Evolutionary conservation across 2,329 filamentous ascomycete species (phyloP).

Genomic region (Chaetomiaceae sp.): DNA sequence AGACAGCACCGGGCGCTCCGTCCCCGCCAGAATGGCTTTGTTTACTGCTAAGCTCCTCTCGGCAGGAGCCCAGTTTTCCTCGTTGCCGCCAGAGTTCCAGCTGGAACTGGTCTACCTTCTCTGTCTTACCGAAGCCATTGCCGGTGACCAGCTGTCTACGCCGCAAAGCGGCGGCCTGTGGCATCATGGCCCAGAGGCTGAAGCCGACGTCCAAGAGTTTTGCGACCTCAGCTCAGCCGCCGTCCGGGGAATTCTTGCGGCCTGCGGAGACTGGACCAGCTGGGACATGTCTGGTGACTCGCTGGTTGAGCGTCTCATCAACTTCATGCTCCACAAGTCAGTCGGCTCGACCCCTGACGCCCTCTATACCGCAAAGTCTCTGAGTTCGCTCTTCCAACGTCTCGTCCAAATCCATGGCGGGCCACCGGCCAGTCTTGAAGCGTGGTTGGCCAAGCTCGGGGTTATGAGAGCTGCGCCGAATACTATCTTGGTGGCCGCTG

Average conservation of each 20-base stretch:
- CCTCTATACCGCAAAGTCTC: conserved; percentile 49
- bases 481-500: conserved; percentile 45
- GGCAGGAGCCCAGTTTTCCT: conserved; percentile 35
- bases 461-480: conserved; percentile 43
- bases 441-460: conserved; percentile 42
- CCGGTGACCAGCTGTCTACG: conserved; percentile 49
- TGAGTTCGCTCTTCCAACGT: conserved; percentile 46
- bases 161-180: conserved; percentile 44
- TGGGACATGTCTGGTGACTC: conserved; percentile 30
- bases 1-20: conserved; percentile 65
- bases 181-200: conserved; percentile 33
- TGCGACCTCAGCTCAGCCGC: conserved; percentile 37
- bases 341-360: conserved; percentile 38
- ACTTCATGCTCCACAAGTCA: conserved; percentile 41
- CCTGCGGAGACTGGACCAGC: conserved; percentile 37
- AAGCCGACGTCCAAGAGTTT: conserved; percentile 40
- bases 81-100: conserved; percentile 39
- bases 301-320: conserved; percentile 39
- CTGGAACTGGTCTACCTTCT: conserved; percentile 50
- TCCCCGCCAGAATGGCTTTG: conserved; percentile 69
- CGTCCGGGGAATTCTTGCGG: conserved; percentile 33
- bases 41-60: conserved; percentile 60
- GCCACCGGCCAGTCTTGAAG: conserved; percentile 41
- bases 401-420: conserved; percentile 47
- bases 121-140: conserved; percentile 46